Percentiles rank a stretch among this genome's conserved stretches.
phyloP scores from a whole-genome alignment of 164 flowering plant genomes.

The Hamamelis virginiana region DNA sequence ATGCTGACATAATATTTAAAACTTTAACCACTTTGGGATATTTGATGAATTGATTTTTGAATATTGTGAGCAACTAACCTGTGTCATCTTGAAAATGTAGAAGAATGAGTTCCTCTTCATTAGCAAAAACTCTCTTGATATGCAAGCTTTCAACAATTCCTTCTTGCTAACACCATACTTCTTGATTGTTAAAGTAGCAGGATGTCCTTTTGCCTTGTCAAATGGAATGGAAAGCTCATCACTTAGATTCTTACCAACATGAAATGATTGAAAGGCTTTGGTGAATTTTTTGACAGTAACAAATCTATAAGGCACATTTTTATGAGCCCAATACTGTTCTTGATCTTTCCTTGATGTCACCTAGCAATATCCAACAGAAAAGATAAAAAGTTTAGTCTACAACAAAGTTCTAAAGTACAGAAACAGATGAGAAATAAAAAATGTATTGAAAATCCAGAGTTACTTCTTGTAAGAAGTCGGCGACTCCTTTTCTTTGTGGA shows the following conservation, averaged over 20 bases:
- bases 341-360: constrained; percentile 82
- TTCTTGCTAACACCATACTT: constrained; percentile 55
- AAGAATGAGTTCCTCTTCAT: constrained; percentile 76
- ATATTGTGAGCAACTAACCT: constrained; percentile 29
- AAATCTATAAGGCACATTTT: constrained; percentile 48
- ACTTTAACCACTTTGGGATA: too few relatives aligned
- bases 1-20: too few relatives aligned
- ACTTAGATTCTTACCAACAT: constrained; percentile 43
- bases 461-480: constrained; percentile 67
- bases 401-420: not conserved
- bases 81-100: constrained; percentile 52
- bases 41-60: not conserved
- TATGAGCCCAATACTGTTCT: constrained; percentile 59
- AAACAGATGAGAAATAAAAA: not conserved
- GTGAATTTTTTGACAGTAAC: constrained; percentile 50
- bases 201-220: constrained; percentile 62
- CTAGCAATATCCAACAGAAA: constrained; percentile 18
- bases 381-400: not conserved
- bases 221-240: constrained; percentile 54
- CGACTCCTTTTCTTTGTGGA: constrained; percentile 61
- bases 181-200: constrained; percentile 52
- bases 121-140: constrained; percentile 56
- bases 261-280: constrained; percentile 62
- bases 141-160: constrained; percentile 59
- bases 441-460: not conserved